Conservation (phyloP, 2,329 filamentous ascomycete genomes). For the Fonsecaea pedrosoi region DNA sequence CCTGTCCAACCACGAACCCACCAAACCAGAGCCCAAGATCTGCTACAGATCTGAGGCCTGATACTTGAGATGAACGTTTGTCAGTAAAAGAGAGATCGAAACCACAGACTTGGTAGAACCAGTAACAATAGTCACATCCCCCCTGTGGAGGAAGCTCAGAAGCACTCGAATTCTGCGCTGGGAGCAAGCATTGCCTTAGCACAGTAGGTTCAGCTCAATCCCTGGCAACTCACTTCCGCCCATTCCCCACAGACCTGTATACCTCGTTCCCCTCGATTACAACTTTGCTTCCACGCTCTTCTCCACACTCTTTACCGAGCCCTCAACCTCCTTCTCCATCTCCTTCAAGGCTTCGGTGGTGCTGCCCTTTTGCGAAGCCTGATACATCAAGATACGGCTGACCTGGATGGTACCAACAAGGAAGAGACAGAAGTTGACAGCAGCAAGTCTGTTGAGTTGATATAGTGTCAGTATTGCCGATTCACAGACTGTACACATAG, state of each 20-base stretch:
- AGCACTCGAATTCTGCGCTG: background rate
- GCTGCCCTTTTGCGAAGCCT: conserved; percentile 64
- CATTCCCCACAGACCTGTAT: background rate
- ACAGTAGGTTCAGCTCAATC: background rate
- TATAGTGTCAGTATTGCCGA: background rate
- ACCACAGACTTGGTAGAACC: background rate
- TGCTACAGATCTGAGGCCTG: background rate
- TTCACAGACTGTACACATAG: background rate
- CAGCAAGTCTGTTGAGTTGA: conserved; percentile 69
- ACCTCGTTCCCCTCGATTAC: conserved; percentile 11
- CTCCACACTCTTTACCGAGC: conserved; percentile 44
- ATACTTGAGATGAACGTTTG: background rate
- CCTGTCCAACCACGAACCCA: background rate
- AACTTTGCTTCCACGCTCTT: conserved; percentile 36
- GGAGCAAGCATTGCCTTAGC: background rate
- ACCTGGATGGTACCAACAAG: conserved; percentile 84
- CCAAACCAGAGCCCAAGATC: background rate
- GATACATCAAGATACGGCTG: conserved; percentile 73
- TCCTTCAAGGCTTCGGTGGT: conserved; percentile 47
- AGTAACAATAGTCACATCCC: background rate
- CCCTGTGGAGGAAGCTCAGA: background rate
- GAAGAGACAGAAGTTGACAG: conserved; percentile 98
- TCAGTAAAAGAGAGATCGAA: background rate
- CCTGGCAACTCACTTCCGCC: background rate
- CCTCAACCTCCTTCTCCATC: conserved; percentile 38